These are phyloP conservation scores for Pezizomycotina sp. DNA, from an alignment of 2,329 filamentous ascomycete species.

Conservation along the genomic window DNA sequence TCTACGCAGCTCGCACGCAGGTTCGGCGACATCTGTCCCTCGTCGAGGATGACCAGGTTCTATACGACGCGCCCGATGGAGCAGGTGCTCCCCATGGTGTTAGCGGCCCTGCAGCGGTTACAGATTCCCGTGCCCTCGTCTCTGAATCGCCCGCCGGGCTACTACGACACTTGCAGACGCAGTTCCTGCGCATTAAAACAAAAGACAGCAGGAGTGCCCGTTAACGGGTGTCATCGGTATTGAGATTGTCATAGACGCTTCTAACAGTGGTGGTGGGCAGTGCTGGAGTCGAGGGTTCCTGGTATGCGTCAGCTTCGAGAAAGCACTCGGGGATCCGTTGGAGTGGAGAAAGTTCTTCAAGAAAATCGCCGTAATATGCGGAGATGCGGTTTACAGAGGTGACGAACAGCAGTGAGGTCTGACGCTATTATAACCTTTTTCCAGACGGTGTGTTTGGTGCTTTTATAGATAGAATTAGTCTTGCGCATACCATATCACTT, in stretches of 20 bases:
- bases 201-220: constrained; percentile 53
- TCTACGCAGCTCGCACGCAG: constrained; percentile 76
- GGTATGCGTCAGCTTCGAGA: constrained; percentile 83
- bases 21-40: constrained; percentile 81
- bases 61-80: constrained; percentile 63
- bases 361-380: constrained; percentile 73
- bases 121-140: constrained; percentile 55
- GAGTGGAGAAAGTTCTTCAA: constrained; percentile 98
- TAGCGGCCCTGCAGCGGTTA: constrained; percentile 66
- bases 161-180: constrained; percentile 28
- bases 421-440: too few relatives aligned
- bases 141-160: constrained; percentile 24
- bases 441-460: too few relatives aligned
- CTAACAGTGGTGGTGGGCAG: constrained; percentile 41
- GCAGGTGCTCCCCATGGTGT: constrained; percentile 62
- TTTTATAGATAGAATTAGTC: too few relatives aligned
- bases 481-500: too few relatives aligned
- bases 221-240: constrained; percentile 61
- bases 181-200: constrained; percentile 50
- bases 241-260: too few relatives aligned
- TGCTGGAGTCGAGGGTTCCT: constrained; percentile 37
- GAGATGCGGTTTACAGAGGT: constrained; percentile 62
- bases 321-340: constrained; percentile 85
- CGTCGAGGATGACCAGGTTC: constrained; percentile 77
- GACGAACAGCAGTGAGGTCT: too few relatives aligned